Conservation (phyloP, 2,329 filamentous ascomycete species). For the Trichophyton verrucosum region DNA sequence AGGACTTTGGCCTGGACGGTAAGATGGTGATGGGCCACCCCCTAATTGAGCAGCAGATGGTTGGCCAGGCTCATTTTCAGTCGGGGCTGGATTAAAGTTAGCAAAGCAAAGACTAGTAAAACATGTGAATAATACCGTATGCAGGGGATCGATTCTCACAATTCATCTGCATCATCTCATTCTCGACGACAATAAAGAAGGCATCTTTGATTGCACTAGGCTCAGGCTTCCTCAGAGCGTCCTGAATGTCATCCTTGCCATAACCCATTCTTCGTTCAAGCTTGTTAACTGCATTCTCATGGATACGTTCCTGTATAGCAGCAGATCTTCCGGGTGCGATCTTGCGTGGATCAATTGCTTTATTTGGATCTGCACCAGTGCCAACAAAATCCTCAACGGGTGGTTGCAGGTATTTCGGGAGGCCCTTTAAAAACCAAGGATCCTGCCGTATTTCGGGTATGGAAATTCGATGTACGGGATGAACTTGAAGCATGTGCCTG, state of each 20-base stretch:
- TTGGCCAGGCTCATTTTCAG: constrained; percentile 18
- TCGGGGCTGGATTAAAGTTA: constrained; percentile 6
- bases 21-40: background rate
- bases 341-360: constrained; percentile 70
- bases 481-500: constrained; percentile 86
- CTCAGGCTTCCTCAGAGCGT: constrained; percentile 80
- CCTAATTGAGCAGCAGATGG: constrained; percentile 19
- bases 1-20: background rate
- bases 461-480: constrained; percentile 85
- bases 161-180: constrained; percentile 91
- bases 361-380: constrained; percentile 86
- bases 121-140: background rate
- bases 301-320: constrained; percentile 75
- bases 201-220: constrained; percentile 98
- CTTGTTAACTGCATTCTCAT: constrained; percentile 86
- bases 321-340: constrained; percentile 67
- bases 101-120: background rate
- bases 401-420: constrained; percentile 75
- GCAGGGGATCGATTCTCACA: constrained; percentile 49
- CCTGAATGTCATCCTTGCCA: constrained; percentile 84
- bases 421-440: constrained; percentile 81
- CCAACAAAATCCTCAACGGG: constrained; percentile 86
- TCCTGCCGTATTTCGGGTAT: constrained; percentile 88
- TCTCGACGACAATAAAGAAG: constrained; percentile 94
- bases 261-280: constrained; percentile 98